Evolutionary conservation across 306 rosid genomes (phyloP).

Genomic region (Oxytropis ochrocephala): DNA sequence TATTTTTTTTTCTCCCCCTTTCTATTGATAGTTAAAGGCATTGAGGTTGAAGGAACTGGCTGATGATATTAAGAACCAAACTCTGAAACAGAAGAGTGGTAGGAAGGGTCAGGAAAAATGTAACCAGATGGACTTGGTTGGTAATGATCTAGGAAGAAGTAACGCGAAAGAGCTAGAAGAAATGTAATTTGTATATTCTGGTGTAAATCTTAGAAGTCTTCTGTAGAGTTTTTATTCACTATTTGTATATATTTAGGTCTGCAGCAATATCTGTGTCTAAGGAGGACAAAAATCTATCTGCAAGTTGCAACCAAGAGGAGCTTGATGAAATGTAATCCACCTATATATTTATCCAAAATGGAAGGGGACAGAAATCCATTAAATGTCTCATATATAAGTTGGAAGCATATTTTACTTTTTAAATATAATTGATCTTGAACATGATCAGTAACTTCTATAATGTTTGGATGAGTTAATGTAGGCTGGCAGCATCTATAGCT

Average conservation of each 20-base stretch:
- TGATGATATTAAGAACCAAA: conserved; percentile 68
- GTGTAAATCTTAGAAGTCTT: background rate
- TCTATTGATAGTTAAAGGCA: conserved; percentile 50
- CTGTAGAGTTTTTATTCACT: background rate
- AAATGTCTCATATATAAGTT: background rate
- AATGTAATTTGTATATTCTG: conserved; percentile 40
- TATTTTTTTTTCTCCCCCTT: background rate
- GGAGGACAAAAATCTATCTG: conserved; percentile 21
- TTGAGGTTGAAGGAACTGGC: conserved; percentile 64
- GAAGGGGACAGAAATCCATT: background rate
- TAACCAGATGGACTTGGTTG: conserved; percentile 26
- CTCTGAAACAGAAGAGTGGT: conserved; percentile 43
- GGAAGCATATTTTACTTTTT: background rate
- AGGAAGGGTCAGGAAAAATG: conserved; percentile 38
- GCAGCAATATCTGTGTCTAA: conserved; percentile 36
- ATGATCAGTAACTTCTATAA: conserved; percentile 8
- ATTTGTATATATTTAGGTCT: conserved; percentile 37
- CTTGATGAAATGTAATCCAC: conserved; percentile 70
- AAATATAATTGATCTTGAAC: background rate
- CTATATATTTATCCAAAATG: conserved; percentile 13
- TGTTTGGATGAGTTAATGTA: conserved; percentile 40
- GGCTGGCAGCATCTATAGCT: conserved; percentile 84
- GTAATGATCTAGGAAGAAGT: conserved; percentile 25
- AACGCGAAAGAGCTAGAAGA: conserved; percentile 48
- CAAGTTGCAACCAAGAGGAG: conserved; percentile 47